These are phyloP conservation scores for Pyrus betulifolia DNA, from an alignment of 306 rosid species.

Conservation along the genomic window DNA sequence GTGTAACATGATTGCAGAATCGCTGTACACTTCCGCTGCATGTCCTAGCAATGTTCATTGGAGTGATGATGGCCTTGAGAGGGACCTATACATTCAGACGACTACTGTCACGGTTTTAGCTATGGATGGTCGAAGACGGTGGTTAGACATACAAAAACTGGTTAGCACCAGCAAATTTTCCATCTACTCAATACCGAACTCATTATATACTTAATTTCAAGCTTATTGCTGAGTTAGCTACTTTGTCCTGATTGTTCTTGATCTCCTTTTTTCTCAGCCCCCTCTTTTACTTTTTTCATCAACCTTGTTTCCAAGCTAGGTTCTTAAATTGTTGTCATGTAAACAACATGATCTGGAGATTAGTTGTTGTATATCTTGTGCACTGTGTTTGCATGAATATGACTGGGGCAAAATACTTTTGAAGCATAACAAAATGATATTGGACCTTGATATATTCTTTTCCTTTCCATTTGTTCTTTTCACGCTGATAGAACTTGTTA, in stretches of 20 bases:
- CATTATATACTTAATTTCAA: not conserved
- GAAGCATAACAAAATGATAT: not conserved
- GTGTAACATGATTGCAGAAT: slow-evolving; percentile 42
- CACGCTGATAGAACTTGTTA: not conserved
- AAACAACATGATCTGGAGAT: not conserved
- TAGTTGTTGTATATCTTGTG: not conserved
- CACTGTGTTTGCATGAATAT: not conserved
- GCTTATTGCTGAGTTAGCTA: not conserved
- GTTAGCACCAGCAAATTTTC: slow-evolving; percentile 34
- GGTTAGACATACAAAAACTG: slow-evolving; percentile 92
- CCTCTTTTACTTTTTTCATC: not conserved
- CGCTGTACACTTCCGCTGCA: slow-evolving; percentile 32
- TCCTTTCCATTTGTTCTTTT: not conserved
- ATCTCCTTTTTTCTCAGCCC: not conserved
- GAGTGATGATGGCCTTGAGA: slow-evolving; percentile 91
- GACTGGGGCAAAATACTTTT: not conserved
- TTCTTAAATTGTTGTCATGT: not conserved
- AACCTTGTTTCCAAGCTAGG: not conserved
- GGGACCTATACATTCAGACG: slow-evolving; percentile 74
- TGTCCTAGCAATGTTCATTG: slow-evolving; percentile 74
- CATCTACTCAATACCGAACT: slow-evolving; percentile 3
- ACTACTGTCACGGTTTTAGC: slow-evolving; percentile 80
- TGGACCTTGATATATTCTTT: not conserved
- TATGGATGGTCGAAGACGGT: slow-evolving; percentile 98
- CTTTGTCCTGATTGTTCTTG: not conserved